Conservation (phyloP, 257 asterid species). For the Przewalskia tangutica region DNA sequence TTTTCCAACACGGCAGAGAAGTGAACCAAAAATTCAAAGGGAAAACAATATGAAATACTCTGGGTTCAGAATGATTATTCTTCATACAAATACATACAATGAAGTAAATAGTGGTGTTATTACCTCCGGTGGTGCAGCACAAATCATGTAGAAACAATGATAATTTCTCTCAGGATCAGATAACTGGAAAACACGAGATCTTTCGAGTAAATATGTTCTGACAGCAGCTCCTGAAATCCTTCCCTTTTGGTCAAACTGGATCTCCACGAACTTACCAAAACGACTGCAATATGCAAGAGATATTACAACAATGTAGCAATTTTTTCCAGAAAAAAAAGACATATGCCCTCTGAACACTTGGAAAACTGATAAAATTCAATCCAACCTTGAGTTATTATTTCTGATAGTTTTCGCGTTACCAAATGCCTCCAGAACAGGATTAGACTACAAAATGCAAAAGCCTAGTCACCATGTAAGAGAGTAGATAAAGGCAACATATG, state of each 20-base stretch:
- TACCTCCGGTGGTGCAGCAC: constrained; percentile 97
- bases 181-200: constrained; percentile 98
- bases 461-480: not conserved
- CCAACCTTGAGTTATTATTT: constrained; percentile 93
- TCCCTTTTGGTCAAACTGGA: constrained; percentile 86
- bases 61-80: not conserved
- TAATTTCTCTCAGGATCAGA: constrained; percentile 99
- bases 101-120: not conserved
- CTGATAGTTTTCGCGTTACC: constrained; percentile 99
- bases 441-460: constrained; percentile 51
- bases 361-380: not conserved
- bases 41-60: not conserved
- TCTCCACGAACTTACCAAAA: constrained; percentile 96
- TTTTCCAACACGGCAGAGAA: not conserved
- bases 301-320: constrained; percentile 11
- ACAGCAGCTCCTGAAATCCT: constrained; percentile 98
- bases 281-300: constrained; percentile 50
- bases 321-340: not conserved
- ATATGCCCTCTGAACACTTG: not conserved
- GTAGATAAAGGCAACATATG: not conserved
- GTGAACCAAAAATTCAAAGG: not conserved
- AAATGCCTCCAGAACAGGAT: constrained; percentile 98
- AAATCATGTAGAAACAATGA: constrained; percentile 98
- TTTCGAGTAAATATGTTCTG: constrained; percentile 94
- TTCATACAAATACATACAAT: not conserved